Base-by-base conservation (phyloP, 2,329 filamentous ascomycete genomes). In the Thermoascus crustaceus region DNA sequence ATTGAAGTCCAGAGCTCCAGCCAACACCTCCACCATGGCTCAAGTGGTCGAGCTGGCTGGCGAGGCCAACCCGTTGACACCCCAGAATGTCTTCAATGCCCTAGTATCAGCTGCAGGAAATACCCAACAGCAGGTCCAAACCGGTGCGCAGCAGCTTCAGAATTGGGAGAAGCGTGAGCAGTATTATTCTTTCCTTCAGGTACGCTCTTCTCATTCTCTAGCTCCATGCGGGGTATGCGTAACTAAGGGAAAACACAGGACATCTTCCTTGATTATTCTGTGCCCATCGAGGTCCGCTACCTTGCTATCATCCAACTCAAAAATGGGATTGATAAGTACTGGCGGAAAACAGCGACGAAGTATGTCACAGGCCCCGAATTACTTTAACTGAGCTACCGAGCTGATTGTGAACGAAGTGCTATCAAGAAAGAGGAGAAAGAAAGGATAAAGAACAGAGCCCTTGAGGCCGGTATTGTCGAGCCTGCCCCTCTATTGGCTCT, bases 301-400 rank as follows among this genome's bases (percentile, higher is more conserved):
- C 78, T 95, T 7, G 84, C 89, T 36, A 78, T 96, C 39, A 94
- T 96, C 47, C 85, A 94, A 56, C 72, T 98, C 35, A 96, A 96
- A 59, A 95, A 96, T 59, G 91, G 88, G 37, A 88, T 96, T 60
- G 89, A 96, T 57, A 87, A 82, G 56, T 86, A 87, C 61, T 98
- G 91, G 91, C 76, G 91, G 54, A 85, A 72, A 55, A 84, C 83
- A 21, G 78, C 85, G 32, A 75, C 82, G 38, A 78, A 80, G 55
- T 74, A 76, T 18, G 59, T n/a, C n/a, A n/a, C n/a, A n/a, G n/a
- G n/a, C n/a, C n/a, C n/a, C 32, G 14, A 9, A 3, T 24, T 6
- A 9, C 18, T 27, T 21, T 20, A 29, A 26, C 20, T 19, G 20
- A 29, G 8, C 31, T 17, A 17, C 14, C 29, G 16, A 25, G 20